Evolutionary conservation across 805 yeast genomes (phyloP), one percentile per base, ranked within the genome.

Genomic region (Geotrichum ghanense): DNA sequence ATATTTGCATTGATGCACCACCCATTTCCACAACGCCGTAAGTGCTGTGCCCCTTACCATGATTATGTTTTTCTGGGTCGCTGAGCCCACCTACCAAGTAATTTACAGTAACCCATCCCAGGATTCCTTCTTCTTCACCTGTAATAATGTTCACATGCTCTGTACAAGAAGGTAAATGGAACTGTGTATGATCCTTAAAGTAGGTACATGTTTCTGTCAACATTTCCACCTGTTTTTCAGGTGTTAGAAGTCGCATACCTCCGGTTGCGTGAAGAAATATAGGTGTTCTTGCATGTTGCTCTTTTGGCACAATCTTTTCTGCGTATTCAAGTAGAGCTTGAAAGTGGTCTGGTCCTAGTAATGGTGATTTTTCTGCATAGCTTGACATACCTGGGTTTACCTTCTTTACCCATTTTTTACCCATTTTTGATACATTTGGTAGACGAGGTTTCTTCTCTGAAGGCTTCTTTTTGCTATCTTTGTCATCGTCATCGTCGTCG

Each of bases 181-280:
- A 76, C 31, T 71, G 68, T 1, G 78, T 72, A 31, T 75, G 65
- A 10, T 53, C 46, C 43, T 62, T 62, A 37, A 81, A 59, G 51
- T 77, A 79, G 6, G 56, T 47, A 55, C 88, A 81, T 2, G 76
- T 66, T 34, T 63, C 66, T 48, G 79, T 56, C 17, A 79, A 69
- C 16, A 61, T 60, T 40, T 63, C 64, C 52, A 74, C 79, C 44
- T 59, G 65, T 27, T 74, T 74, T 10, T 68, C 64, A 1, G 80
- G 82, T 19, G 70, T 71, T 39, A 81, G 61, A 12, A 76, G 58
- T 41, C 86, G 61, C 78, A 80, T 72, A 0, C 85, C 85, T 0
- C 83, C 87, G 0, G 87, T 81, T 0, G 84, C 78, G 59, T 81
- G 85, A 4, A 81, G 58, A 52, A 78, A 80, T 0, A 81, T 68